These are phyloP conservation scores for Malania oleifera DNA, from an alignment of 164 flowering plant species.

Conservation along the genomic window DNA sequence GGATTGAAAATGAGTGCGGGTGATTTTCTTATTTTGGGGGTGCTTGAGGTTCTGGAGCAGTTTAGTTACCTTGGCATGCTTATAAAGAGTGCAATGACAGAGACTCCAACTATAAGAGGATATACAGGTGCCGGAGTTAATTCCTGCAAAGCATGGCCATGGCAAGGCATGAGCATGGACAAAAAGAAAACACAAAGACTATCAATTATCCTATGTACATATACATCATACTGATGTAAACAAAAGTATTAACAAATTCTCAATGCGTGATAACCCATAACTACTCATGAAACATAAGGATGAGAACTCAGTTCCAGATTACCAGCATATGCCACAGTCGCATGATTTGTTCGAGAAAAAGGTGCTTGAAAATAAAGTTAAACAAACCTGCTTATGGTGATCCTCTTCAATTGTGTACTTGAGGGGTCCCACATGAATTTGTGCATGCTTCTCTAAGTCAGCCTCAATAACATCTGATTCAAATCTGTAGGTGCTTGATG, in stretches of 20 bases:
- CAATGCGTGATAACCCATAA: too few relatives aligned
- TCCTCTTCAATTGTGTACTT: conserved; percentile 60
- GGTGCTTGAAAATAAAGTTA: neutral
- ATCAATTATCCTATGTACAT: too few relatives aligned
- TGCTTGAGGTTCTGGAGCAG: neutral
- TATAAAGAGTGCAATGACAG: conserved; percentile 62
- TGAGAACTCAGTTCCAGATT: too few relatives aligned
- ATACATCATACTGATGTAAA: too few relatives aligned
- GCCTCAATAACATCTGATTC: conserved; percentile 80
- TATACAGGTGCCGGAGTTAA: conserved; percentile 82
- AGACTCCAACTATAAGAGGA: conserved; percentile 74
- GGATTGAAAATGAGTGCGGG: neutral
- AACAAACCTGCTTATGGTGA: conserved; percentile 67
- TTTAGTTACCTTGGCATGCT: conserved; percentile 76
- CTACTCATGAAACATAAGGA: too few relatives aligned
- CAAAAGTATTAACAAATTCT: too few relatives aligned
- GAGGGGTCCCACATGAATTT: conserved; percentile 80
- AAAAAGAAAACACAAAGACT: too few relatives aligned
- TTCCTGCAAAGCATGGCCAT: conserved; percentile 65
- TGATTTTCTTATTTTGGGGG: neutral
- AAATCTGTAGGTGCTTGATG: conserved; percentile 54
- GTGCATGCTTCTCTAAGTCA: conserved; percentile 67
- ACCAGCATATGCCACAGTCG: too few relatives aligned
- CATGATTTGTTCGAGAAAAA: neutral
- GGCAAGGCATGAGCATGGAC: too few relatives aligned